These are phyloP conservation scores for Lepidium didymum DNA, from an alignment of 345 rosid genomes.

Conservation along the genomic window DNA sequence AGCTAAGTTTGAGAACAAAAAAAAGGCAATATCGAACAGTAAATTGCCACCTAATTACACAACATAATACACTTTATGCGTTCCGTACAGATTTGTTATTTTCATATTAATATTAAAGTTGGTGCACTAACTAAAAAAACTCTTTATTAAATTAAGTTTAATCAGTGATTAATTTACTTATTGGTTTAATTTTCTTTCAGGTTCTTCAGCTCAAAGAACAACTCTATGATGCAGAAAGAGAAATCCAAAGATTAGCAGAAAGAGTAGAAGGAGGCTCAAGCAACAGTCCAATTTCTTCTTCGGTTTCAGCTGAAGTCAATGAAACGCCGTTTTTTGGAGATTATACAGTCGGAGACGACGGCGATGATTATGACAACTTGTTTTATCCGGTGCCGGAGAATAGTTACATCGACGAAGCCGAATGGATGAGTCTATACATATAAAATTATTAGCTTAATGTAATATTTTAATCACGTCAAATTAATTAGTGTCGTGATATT, in stretches of 20 bases:
- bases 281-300: slow-evolving; percentile 45
- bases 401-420: slow-evolving; percentile 37
- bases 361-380: slow-evolving; percentile 27
- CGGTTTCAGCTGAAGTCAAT: slow-evolving; percentile 34
- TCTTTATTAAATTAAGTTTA: not conserved
- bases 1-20: too few relatives aligned
- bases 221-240: slow-evolving; percentile 48
- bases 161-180: not conserved
- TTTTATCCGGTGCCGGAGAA: slow-evolving; percentile 40
- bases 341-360: slow-evolving; percentile 36
- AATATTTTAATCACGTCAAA: not conserved
- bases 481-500: not conserved
- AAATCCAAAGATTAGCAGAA: slow-evolving; percentile 46
- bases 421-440: slow-evolving; percentile 48
- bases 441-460: slow-evolving; percentile 11
- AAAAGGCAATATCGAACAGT: slow-evolving; percentile 20
- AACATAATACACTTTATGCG: slow-evolving; percentile 10
- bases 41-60: slow-evolving; percentile 37
- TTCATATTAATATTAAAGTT: not conserved
- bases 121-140: not conserved
- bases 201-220: slow-evolving; percentile 54
- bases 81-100: slow-evolving; percentile 3
- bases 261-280: slow-evolving; percentile 37
- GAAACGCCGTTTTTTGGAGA: slow-evolving; percentile 43
- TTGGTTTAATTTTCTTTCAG: slow-evolving; percentile 25